Percentiles rank a stretch among this genome's conserved stretches.
phyloP scores from a whole-genome alignment of 768 basidiomycete species.

The Mycena epipterygia region DNA sequence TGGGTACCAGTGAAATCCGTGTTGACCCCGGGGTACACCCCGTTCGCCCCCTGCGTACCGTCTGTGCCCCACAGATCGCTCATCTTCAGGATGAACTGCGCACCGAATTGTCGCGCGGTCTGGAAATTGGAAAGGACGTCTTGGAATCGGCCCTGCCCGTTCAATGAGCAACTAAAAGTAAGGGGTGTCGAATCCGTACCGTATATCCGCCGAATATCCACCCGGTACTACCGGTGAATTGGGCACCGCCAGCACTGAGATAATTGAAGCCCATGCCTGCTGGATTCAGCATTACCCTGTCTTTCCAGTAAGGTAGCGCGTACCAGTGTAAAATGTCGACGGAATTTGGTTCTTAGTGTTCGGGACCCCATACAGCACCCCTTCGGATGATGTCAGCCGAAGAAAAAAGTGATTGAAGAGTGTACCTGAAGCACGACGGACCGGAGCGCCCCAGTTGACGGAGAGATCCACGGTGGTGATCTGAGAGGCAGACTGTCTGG shows the following conservation, averaged over 20 bases:
- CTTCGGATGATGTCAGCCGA: not conserved
- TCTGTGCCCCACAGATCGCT: constrained; percentile 41
- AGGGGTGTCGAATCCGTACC: too few species aligned
- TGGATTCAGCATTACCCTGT: not conserved
- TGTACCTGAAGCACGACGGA: constrained; percentile 29
- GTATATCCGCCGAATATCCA: constrained; percentile 40
- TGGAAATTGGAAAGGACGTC: constrained; percentile 39
- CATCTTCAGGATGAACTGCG: constrained; percentile 40
- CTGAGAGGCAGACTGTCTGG: constrained; percentile 22
- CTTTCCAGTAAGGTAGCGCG: not conserved
- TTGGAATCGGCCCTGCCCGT: constrained; percentile 33
- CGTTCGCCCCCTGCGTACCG: constrained; percentile 36
- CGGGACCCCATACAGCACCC: constrained; percentile 34
- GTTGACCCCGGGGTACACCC: constrained; percentile 35
- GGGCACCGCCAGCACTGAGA: constrained; percentile 38
- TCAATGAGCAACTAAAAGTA: too few species aligned
- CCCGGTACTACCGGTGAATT: constrained; percentile 26
- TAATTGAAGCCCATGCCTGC: constrained; percentile 42
- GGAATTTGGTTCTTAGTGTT: constrained; percentile 32
- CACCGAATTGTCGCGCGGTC: constrained; percentile 35
- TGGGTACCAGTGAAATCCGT: constrained; percentile 20
- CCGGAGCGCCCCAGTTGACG: constrained; percentile 27
- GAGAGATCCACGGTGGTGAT: constrained; percentile 32
- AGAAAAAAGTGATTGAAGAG: not conserved
- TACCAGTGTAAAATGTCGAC: constrained; percentile 33